phyloP scores from a whole-genome alignment of 2,329 filamentous ascomycete species.

The Paecilomyces formosus region DNA sequence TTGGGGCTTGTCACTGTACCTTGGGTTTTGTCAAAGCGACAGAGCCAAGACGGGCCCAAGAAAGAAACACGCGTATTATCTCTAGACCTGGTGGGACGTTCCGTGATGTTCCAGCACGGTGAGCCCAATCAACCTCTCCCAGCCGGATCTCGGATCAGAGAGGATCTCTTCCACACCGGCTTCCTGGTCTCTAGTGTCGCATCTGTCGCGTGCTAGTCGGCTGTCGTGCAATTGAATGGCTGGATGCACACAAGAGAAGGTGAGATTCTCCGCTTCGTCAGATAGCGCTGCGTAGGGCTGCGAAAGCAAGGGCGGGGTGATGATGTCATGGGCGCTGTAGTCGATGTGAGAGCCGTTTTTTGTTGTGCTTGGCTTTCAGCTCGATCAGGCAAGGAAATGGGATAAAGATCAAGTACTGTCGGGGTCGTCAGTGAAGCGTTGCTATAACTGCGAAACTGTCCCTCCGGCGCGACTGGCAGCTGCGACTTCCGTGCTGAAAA shows the following conservation, averaged over 20 bases:
- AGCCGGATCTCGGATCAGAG: not conserved
- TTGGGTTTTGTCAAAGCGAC: not conserved
- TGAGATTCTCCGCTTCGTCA: not conserved
- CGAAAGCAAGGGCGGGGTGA: not conserved
- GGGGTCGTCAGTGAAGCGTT: not conserved
- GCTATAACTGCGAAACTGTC: not conserved
- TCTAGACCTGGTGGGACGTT: not conserved
- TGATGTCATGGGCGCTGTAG: constrained; percentile 2
- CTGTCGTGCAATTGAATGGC: not conserved
- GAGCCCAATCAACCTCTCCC: not conserved
- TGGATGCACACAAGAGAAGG: not conserved
- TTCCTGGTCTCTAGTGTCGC: not conserved
- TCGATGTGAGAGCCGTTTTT: not conserved
- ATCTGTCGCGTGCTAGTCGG: not conserved
- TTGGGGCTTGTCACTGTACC: not conserved
- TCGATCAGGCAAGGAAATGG: not conserved
- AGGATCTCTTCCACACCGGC: not conserved
- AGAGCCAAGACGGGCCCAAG: not conserved
- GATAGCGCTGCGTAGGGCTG: not conserved
- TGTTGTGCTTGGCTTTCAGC: not conserved
- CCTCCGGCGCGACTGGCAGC: not conserved
- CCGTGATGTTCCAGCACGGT: not conserved
- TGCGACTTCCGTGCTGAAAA: not conserved
- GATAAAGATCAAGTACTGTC: not conserved
- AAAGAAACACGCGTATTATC: not conserved